A percentile compares a stretch with the other conserved stretches of the same genome.
These are phyloP conservation scores for Rugonectria rugulosa DNA, from an alignment of 2,329 filamentous ascomycete genomes.

Conservation along the genomic window DNA sequence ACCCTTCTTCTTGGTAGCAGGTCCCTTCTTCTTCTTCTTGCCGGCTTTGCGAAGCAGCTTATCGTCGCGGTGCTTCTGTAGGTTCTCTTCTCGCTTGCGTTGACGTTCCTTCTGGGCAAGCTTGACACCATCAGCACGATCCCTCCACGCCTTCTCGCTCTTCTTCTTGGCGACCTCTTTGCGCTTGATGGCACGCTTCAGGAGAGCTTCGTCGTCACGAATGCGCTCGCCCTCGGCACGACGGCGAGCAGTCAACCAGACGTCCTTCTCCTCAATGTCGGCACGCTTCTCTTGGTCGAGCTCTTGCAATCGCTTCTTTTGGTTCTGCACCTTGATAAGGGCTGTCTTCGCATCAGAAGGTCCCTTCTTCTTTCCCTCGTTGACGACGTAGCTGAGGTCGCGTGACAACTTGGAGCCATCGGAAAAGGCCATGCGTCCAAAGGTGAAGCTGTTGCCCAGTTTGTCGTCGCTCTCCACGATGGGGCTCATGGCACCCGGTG, in stretches of 20 bases:
- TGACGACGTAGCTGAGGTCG: constrained; percentile 68
- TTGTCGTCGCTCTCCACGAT: constrained; percentile 59
- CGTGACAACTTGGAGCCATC: constrained; percentile 84
- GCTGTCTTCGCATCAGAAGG: constrained; percentile 86
- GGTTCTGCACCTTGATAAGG: constrained; percentile 84
- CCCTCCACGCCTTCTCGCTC: constrained; percentile 87
- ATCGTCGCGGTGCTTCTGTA: constrained; percentile 76
- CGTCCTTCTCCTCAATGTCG: constrained; percentile 91
- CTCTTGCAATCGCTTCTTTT: constrained; percentile 78
- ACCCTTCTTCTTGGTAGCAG: constrained; percentile 52
- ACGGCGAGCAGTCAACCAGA: constrained; percentile 91
- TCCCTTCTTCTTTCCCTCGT: constrained; percentile 73
- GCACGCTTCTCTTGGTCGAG: constrained; percentile 83
- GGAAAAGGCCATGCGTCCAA: constrained; percentile 88
- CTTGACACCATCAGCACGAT: constrained; percentile 74
- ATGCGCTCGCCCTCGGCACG: constrained; percentile 90
- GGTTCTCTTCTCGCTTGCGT: constrained; percentile 82
- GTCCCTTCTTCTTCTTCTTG: constrained; percentile 56
- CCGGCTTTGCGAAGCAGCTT: constrained; percentile 67
- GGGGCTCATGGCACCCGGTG: constrained; percentile 66
- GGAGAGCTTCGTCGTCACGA: constrained; percentile 81
- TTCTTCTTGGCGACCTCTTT: constrained; percentile 91
- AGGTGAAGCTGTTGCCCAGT: constrained; percentile 79
- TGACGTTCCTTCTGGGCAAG: constrained; percentile 81
- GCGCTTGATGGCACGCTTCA: constrained; percentile 95